Conservation (phyloP, 192 early-diverging fungal genomes). For the Podila epigama region DNA sequence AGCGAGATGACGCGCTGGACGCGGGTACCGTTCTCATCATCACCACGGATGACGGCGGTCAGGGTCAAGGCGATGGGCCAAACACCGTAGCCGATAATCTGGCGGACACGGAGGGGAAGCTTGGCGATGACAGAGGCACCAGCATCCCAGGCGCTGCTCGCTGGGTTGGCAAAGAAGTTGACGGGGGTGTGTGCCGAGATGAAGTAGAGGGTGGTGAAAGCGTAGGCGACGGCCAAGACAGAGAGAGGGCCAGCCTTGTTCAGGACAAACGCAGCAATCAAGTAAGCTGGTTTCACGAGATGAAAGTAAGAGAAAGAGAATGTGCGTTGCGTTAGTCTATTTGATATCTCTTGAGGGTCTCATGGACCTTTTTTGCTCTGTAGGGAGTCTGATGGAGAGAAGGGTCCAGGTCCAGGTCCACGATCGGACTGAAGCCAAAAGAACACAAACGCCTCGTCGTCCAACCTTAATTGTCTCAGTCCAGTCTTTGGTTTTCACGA, state of each 20-base stretch:
- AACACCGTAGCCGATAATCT: slow-evolving; percentile 50
- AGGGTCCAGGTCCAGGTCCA: neutral
- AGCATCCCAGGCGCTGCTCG: slow-evolving; percentile 39
- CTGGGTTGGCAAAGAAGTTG: slow-evolving; percentile 34
- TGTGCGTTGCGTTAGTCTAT: neutral
- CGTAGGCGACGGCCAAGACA: slow-evolving; percentile 60
- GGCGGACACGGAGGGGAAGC: slow-evolving; percentile 54
- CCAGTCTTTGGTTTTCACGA: no score
- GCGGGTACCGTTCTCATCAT: slow-evolving; percentile 59
- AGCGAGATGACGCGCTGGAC: slow-evolving; percentile 79
- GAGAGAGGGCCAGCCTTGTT: slow-evolving; percentile 57
- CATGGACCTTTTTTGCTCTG: neutral
- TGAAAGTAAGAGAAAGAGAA: neutral
- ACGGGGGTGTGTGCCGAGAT: slow-evolving; percentile 55
- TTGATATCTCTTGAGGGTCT: neutral
- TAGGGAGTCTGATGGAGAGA: no score
- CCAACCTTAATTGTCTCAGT: neutral
- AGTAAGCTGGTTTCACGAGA: slow-evolving; percentile 53
- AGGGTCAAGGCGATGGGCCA: slow-evolving; percentile 59
- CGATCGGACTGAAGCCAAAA: no score
- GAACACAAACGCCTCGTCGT: no score
- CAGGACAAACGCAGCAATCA: slow-evolving; percentile 64
- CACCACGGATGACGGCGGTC: slow-evolving; percentile 60
- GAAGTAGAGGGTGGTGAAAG: slow-evolving; percentile 58
- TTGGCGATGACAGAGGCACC: slow-evolving; percentile 18